Base-by-base conservation (phyloP, 441 rosid species). In the Manihot esculenta region DNA sequence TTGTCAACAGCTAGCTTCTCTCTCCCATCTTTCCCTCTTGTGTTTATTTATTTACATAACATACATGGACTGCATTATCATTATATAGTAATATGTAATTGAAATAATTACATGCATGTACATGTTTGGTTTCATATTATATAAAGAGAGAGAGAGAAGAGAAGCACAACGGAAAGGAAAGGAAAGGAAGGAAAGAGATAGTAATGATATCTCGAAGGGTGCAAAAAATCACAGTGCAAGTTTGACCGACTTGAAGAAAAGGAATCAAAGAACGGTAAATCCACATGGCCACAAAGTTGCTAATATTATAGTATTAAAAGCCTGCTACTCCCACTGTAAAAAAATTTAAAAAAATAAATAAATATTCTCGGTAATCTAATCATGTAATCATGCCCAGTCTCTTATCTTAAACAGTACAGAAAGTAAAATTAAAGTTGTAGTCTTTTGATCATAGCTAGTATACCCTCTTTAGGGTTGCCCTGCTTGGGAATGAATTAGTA, bases 231-330 rank as follows among this genome's bases (percentile, higher is more conserved):
- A 18, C 59, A 66, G 70, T 50, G 77, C 66, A 76, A 71, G 80
- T 84, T 84, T 84, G 87, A 84, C 85, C 81, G 85, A 38, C 42
- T 38, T 82, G 84, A 78, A 84, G 45, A 76, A 79, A n/a, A 76
- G 79, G 82, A 81, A 80, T 81, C 83, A 78, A 84, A 68, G 14
- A 70, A 70, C 10, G 72, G 83, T 77, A 80, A 79, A 77, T 77
- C 72, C 87, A 79, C 84, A 79, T 80, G 84, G 82, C 74, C 77
- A 33, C 68, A 72, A 66, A 30, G 65, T 47, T 59, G 57, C 68
- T 50, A 41, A 65, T 61, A 51, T 38, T 57, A 38, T 67, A 57
- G 13, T 24, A 56, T 64, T 23, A 64, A 75, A 70, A 71, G 78
- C 79, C 79, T 73, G 77, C 72, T 18, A 7, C 56, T 58, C 30